These are phyloP conservation scores for Scheffersomyces stipitis DNA, from an alignment of 805 yeast genomes.

Conservation along the genomic window DNA sequence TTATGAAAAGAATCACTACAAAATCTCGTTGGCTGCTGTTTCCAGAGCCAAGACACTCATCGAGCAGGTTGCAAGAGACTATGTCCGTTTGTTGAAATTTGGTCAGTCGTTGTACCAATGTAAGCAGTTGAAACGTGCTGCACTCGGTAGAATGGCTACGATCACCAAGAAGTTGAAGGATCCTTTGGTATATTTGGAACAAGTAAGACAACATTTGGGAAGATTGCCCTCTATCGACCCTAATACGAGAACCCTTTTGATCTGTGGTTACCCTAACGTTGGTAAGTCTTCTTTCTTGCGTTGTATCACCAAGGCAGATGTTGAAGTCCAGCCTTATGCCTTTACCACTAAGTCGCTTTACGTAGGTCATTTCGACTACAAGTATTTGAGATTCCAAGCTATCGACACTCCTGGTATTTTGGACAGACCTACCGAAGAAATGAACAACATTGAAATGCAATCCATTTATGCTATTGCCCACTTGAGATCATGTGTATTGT, in stretches of 20 bases:
- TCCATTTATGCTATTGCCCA: conserved; percentile 98
- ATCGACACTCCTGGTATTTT: conserved; percentile 99
- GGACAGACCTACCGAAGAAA: conserved; percentile 98
- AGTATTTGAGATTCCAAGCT: conserved; percentile 96
- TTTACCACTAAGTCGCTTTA: conserved; percentile 96
- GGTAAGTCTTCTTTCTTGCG: conserved; percentile 95
- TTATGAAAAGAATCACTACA: conserved; percentile 97
- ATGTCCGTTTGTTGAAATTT: conserved; percentile 87
- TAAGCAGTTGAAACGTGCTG: conserved; percentile 97
- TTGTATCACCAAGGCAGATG: conserved; percentile 96
- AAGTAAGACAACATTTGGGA: conserved; percentile 98
- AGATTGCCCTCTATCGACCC: conserved; percentile 98
- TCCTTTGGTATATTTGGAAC: conserved; percentile 89
- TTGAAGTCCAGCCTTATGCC: conserved; percentile 98
- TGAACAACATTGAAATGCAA: conserved; percentile 99
- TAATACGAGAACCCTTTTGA: conserved; percentile 93
- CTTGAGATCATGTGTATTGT: conserved; percentile 91
- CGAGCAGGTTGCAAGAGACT: conserved; percentile 96
- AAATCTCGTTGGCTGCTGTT: conserved; percentile 92
- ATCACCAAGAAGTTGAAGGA: conserved; percentile 93
- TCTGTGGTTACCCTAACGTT: conserved; percentile 99
- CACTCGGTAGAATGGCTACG: conserved; percentile 99
- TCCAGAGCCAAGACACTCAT: conserved; percentile 91
- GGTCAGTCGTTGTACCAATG: conserved; percentile 98
- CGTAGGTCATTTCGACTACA: conserved; percentile 98